These are phyloP conservation scores for Eucalyptus melliodora DNA, from an alignment of 345 rosid species.

Conservation along the genomic window DNA sequence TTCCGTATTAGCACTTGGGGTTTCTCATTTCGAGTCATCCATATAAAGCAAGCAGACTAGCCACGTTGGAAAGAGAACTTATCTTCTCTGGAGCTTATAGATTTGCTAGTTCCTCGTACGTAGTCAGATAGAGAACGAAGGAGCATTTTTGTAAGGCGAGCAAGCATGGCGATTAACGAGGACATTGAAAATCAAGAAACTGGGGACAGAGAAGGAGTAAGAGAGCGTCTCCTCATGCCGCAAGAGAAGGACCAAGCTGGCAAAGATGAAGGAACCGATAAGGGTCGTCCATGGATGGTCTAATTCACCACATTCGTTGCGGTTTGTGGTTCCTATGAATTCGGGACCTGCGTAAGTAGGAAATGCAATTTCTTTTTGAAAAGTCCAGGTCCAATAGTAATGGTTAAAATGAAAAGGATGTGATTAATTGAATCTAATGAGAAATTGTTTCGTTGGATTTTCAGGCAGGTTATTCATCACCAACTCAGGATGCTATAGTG, in stretches of 20 bases:
- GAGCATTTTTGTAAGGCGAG: background rate
- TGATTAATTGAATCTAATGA: background rate
- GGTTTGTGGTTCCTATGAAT: slow-evolving; percentile 70
- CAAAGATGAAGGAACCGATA: background rate
- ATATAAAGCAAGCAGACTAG: background rate
- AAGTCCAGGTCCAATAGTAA: background rate
- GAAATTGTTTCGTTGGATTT: background rate
- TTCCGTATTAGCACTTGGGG: background rate
- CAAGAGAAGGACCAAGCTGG: slow-evolving; percentile 1
- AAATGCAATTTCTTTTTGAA: background rate
- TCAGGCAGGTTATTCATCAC: slow-evolving; percentile 92
- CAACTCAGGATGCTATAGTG: slow-evolving; percentile 73
- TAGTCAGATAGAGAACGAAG: background rate
- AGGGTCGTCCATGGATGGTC: slow-evolving; percentile 47
- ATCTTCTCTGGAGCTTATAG: background rate
- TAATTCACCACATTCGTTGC: slow-evolving; percentile 74
- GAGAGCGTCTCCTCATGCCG: slow-evolving; percentile 9
- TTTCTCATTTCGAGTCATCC: background rate
- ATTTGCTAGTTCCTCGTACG: background rate
- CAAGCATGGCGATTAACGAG: slow-evolving; percentile 20
- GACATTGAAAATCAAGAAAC: slow-evolving; percentile 5
- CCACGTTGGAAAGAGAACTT: background rate
- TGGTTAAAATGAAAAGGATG: background rate
- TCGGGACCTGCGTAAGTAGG: slow-evolving; percentile 33
- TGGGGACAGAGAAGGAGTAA: background rate